Evolutionary conservation across 257 asterid species (phyloP).

Genomic region (Plectranthus barbatus): DNA sequence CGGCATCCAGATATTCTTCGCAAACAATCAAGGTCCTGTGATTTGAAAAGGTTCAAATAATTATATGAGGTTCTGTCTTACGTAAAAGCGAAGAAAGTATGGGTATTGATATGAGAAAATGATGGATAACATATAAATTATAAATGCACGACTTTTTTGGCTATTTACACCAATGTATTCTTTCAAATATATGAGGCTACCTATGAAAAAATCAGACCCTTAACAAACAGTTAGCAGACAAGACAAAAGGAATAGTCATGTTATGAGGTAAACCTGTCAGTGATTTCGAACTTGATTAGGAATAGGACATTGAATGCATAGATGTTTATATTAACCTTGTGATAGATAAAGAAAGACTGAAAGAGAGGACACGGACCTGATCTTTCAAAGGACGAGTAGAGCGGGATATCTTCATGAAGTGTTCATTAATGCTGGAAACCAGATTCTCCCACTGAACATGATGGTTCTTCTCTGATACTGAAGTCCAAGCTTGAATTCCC

Average conservation of each 20-base stretch:
- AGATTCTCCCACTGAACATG: conserved; percentile 73
- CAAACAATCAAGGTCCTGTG: conserved; percentile 71
- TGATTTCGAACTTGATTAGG: background rate
- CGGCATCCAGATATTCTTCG: conserved; percentile 63
- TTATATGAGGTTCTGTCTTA: background rate
- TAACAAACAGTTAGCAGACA: background rate
- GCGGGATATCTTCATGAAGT: conserved; percentile 52
- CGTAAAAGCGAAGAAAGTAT: background rate
- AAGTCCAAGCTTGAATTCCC: conserved; percentile 65
- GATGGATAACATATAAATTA: background rate
- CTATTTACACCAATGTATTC: background rate
- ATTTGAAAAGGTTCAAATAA: background rate
- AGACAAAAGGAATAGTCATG: background rate
- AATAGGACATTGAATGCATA: no score
- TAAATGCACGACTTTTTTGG: background rate
- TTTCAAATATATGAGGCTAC: background rate
- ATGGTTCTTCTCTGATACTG: conserved; percentile 40
- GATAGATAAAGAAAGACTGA: background rate
- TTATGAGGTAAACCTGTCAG: background rate
- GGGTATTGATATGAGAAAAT: background rate
- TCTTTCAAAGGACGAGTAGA: conserved; percentile 50
- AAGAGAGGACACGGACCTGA: conserved; percentile 45
- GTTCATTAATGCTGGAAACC: conserved; percentile 37
- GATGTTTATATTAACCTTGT: background rate
- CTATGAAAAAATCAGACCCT: background rate